Evolutionary conservation across 139 green algal species (phyloP).

Genomic region (Ulvella scutata): DNA sequence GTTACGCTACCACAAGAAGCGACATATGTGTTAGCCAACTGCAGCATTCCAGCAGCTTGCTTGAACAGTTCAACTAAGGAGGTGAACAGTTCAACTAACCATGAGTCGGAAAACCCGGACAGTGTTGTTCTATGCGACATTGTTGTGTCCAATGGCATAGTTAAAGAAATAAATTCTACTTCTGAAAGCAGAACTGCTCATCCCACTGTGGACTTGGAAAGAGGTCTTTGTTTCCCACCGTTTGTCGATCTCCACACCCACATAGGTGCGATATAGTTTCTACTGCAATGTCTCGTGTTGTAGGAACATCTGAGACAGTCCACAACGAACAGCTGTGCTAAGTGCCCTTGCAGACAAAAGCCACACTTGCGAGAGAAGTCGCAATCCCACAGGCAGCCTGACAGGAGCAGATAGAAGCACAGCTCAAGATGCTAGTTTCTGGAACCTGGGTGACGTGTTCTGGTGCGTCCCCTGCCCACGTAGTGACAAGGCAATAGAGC

Average conservation of each 20-base stretch:
- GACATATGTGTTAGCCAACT: background rate
- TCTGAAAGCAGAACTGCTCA: background rate
- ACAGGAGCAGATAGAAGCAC: slow-evolving; percentile 43
- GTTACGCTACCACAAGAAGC: background rate
- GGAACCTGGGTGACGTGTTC: slow-evolving; percentile 38
- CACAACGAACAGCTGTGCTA: background rate
- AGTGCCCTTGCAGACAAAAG: slow-evolving; percentile 33
- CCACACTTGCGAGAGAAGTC: slow-evolving; percentile 48
- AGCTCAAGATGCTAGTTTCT: slow-evolving; percentile 36
- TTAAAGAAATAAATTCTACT: background rate
- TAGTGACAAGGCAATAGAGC: too few species aligned
- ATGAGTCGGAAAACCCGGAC: too few species aligned
- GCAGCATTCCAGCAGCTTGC: background rate
- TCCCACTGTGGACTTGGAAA: slow-evolving; percentile 10
- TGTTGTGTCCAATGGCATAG: background rate
- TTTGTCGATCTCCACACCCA: slow-evolving; percentile 62
- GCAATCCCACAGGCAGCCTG: slow-evolving; percentile 38
- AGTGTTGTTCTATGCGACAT: background rate
- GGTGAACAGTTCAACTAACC: background rate
- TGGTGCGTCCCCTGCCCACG: too few species aligned
- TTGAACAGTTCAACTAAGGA: background rate
- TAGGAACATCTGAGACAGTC: background rate
- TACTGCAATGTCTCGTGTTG: background rate
- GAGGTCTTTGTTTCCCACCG: slow-evolving; percentile 26
- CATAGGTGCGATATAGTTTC: slow-evolving; percentile 22